Conservation (phyloP, 163 green algal genomes). For the Chlamydomonas reinhardtii region DNA sequence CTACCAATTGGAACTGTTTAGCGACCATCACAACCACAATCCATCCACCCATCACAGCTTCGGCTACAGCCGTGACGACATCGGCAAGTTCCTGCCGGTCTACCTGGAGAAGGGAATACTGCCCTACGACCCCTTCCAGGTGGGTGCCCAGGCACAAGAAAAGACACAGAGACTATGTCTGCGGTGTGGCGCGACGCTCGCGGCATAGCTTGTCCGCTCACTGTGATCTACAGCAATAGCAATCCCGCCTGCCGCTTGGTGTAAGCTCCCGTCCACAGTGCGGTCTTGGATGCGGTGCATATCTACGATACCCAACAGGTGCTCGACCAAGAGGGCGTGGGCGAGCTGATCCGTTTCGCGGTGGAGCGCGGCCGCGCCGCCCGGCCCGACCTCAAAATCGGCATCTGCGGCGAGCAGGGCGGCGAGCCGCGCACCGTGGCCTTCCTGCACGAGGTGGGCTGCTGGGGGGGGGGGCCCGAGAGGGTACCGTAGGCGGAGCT, state of each 20-base stretch:
- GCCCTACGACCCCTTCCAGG: slow-evolving; percentile 80
- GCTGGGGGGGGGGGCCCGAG: slow-evolving; percentile 61
- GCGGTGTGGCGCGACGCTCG: no score
- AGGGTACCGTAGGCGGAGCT: background rate
- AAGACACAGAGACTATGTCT: no score
- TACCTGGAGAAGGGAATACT: slow-evolving; percentile 86
- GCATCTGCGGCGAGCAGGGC: slow-evolving; percentile 78
- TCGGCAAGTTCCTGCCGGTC: slow-evolving; percentile 78
- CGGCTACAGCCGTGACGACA: slow-evolving; percentile 70
- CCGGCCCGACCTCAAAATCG: slow-evolving; percentile 72
- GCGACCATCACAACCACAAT: no score
- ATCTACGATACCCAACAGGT: slow-evolving; percentile 53
- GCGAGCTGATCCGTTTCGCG: slow-evolving; percentile 79
- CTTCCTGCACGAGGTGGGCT: slow-evolving; percentile 77
- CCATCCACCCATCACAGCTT: no score
- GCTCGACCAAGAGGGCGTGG: slow-evolving; percentile 80
- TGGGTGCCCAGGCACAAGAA: no score
- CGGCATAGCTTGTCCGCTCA: no score
- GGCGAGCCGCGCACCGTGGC: slow-evolving; percentile 82
- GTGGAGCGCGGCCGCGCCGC: slow-evolving; percentile 74
- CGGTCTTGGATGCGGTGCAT: no score
- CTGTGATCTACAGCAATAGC: no score
- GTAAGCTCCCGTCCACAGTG: no score
- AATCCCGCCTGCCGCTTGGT: no score
- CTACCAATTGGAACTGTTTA: no score